Percentiles rank a stretch among this genome's conserved stretches.
Conservation (phyloP, 768 basidiomycete species). For the Rhizopogon vesiculosus region DNA sequence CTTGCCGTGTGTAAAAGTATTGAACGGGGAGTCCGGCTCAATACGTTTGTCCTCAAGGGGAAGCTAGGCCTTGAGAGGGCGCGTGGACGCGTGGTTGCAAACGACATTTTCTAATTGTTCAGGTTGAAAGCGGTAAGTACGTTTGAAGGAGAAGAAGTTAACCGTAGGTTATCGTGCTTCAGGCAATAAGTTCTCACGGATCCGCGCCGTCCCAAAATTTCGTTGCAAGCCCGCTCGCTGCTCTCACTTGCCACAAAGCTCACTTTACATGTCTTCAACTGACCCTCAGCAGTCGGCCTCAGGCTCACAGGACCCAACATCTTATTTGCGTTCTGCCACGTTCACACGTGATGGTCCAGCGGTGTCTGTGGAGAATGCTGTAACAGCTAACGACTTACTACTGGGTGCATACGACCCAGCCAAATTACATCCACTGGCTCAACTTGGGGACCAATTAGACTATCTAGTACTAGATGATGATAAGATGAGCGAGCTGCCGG, state of each 20-base stretch:
- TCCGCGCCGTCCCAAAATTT: conserved; percentile 25
- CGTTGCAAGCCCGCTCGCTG: conserved; percentile 10
- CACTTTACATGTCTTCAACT: conserved; percentile 23
- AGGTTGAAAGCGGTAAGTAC: conserved; percentile 11
- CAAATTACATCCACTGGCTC: conserved; percentile 90
- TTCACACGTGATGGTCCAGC: conserved; percentile 38
- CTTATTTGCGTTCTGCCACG: conserved; percentile 42
- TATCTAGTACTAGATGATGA: conserved; percentile 96
- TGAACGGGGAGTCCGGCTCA: conserved; percentile 17
- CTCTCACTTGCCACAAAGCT: conserved; percentile 15
- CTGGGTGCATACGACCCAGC: conserved; percentile 86
- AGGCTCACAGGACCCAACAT: conserved; percentile 42
- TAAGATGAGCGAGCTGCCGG: conserved; percentile 87
- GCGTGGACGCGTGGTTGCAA: conserved; percentile 15
- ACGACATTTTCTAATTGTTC: conserved; percentile 27
- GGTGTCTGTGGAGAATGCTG: conserved; percentile 45
- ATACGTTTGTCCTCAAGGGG: conserved; percentile 18
- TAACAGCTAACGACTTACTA: conserved; percentile 86
- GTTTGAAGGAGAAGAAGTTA: background rate
- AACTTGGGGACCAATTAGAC: conserved; percentile 89
- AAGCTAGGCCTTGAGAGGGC: conserved; percentile 18
- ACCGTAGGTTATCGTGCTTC: background rate
- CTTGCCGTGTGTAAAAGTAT: conserved; percentile 13
- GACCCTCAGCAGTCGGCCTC: conserved; percentile 21
- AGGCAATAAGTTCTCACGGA: conserved; percentile 17